phyloP scores from a whole-genome alignment of 192 early-diverging fungal species.

The Phycomyces blakesleeanus region DNA sequence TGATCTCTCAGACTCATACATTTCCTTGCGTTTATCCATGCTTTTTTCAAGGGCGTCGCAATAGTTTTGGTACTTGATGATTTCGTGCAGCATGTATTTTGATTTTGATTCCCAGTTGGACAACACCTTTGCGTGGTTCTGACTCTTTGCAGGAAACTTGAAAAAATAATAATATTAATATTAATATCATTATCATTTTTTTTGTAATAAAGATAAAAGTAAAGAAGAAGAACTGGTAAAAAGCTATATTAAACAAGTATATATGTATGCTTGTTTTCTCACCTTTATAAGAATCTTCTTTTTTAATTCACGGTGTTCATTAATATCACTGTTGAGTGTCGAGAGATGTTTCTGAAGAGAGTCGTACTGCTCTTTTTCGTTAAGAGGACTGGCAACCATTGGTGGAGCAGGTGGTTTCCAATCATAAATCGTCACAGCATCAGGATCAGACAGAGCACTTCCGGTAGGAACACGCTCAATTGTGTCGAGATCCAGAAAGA shows the following conservation, averaged over 20 bases:
- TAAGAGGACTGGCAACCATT: conserved; percentile 34
- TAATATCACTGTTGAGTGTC: conserved; percentile 65
- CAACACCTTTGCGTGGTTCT: conserved; percentile 61
- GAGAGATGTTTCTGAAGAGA: conserved; percentile 59
- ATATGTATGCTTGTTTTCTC: not conserved
- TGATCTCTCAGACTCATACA: not conserved
- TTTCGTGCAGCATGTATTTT: conserved; percentile 73
- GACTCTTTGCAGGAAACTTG: conserved; percentile 59
- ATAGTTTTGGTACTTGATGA: conserved; percentile 82
- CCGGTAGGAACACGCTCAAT: conserved; percentile 16
- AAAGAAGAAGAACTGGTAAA: conserved; percentile 26
- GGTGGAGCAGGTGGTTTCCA: conserved; percentile 51
- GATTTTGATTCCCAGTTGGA: conserved; percentile 80
- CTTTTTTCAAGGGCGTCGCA: conserved; percentile 65
- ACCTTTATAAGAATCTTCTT: conserved; percentile 43
- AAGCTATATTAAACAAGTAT: not conserved
- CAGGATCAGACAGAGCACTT: conserved; percentile 13
- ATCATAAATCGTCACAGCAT: conserved; percentile 36
- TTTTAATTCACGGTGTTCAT: conserved; percentile 60
- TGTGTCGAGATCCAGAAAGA: conserved; percentile 26
- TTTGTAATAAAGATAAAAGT: too few species aligned
- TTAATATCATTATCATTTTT: too few species aligned
- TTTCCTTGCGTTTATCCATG: not conserved
- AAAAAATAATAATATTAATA: too few species aligned
- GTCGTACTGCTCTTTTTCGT: conserved; percentile 54